These are phyloP conservation scores for Gossypium anomalum DNA, from an alignment of 345 rosid species.

Conservation along the genomic window DNA sequence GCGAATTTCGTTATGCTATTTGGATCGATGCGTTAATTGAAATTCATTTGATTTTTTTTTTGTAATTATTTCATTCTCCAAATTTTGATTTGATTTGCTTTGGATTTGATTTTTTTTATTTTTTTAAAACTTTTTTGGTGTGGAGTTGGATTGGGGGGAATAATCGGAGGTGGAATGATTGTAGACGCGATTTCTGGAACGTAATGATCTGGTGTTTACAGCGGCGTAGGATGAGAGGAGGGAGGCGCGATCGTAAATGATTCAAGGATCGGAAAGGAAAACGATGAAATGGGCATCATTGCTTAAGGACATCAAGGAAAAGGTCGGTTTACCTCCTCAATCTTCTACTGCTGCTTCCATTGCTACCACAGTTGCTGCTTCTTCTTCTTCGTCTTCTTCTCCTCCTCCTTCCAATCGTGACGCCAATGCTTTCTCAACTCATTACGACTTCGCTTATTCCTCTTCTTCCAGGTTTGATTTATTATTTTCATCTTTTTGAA, in stretches of 20 bases:
- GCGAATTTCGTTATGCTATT: constrained; percentile 26
- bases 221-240: constrained; percentile 41
- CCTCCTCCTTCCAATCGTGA: constrained; percentile 38
- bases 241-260: constrained; percentile 18
- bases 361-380: constrained; percentile 45
- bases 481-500: background rate
- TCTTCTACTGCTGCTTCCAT: constrained; percentile 43
- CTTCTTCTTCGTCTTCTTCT: constrained; percentile 38
- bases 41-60: background rate
- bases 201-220: constrained; percentile 38
- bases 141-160: background rate
- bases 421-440: constrained; percentile 38
- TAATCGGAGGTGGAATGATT: constrained; percentile 25
- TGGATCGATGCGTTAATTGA: background rate
- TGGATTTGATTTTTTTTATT: background rate
- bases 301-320: constrained; percentile 98
- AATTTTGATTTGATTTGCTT: background rate
- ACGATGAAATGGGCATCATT: constrained; percentile 98
- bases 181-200: constrained; percentile 32
- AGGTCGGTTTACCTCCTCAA: constrained; percentile 92
- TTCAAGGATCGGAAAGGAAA: constrained; percentile 39
- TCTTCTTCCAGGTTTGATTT: constrained; percentile 65
- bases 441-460: constrained; percentile 27
- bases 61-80: background rate
- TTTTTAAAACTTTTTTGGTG: background rate